Base-by-base conservation (phyloP, 768 basidiomycete species). In the Cytidiella melzeri region DNA sequence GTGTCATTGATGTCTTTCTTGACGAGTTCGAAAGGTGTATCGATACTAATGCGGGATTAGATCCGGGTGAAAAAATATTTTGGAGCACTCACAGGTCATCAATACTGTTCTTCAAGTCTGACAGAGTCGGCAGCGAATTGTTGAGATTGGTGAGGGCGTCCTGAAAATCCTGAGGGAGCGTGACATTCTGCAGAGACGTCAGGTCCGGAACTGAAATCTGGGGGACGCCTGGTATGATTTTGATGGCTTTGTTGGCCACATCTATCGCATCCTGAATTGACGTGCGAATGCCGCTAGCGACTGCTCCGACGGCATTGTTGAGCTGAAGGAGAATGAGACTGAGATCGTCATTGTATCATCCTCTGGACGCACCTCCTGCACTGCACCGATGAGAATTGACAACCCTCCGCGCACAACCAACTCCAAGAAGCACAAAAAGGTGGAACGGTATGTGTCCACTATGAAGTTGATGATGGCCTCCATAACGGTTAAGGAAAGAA, bases 351-450 rank as follows among this genome's bases (percentile, higher is more conserved):
- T 19, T 10, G 18, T 13, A 34, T 20, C 21, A 41, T 47, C 18
- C 46, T 42, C 3, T 27, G 45, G 11, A 66, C 81, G 53, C 56
- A 93, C 94, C 71, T 87, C 87, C 55, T 91, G 72, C 0, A 92
- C 89, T 5, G 91, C 92, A 42, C 71, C 74, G 43, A 96, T 90
- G 41, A 96, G 69, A 47, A 97, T 69, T 21, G 80, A 75, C 45
- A 99, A 72, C 5, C 78, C 84, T 15, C 92, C 92, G 24, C 83
- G 76, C 9, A 99, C 81, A 20, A 89, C 82, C 39, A 98, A 75
- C 66, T 98, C 92, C 55, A 96, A 70, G 57, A 96, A 92, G 65
- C 95, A 99, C 45, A 99, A 75, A 60, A 95, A 84, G 3, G 94
- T 88, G 3, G 92, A 94, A 36, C 93, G 85, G 63, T 96, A 98